phyloP scores from a whole-genome alignment of 2,329 filamentous ascomycete genomes.

The Sarocladiaceae sp. region DNA sequence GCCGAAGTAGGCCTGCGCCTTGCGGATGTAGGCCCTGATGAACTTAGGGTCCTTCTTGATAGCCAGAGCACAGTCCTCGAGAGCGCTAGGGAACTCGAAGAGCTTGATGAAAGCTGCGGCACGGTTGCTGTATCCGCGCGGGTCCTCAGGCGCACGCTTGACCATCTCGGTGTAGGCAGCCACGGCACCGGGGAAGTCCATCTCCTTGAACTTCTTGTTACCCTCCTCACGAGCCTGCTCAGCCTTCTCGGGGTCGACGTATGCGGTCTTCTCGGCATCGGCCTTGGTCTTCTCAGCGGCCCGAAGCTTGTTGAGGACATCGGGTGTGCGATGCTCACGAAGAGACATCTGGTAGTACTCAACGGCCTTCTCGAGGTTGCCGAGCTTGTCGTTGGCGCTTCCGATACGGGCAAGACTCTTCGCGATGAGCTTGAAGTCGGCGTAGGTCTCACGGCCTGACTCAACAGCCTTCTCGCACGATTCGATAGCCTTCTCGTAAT shows the following conservation, averaged over 20 bases:
- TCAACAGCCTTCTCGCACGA: constrained; percentile 83
- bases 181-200: constrained; percentile 91
- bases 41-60: constrained; percentile 90
- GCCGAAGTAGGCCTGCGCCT: constrained; percentile 90
- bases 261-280: constrained; percentile 70
- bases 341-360: constrained; percentile 90
- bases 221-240: constrained; percentile 94
- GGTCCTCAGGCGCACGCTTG: constrained; percentile 89
- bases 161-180: constrained; percentile 95
- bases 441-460: constrained; percentile 82
- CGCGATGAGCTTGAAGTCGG: constrained; percentile 97
- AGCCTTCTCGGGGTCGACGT: constrained; percentile 86
- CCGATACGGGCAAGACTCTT: constrained; percentile 98
- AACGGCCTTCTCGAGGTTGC: constrained; percentile 74
- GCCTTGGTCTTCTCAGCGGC: constrained; percentile 83
- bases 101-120: constrained; percentile 96
- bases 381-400: constrained; percentile 85
- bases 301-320: constrained; percentile 89
- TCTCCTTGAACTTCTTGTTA: constrained; percentile 95
- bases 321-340: constrained; percentile 93
- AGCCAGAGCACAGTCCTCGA: constrained; percentile 87
- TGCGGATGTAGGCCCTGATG: constrained; percentile 93
- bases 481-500: constrained; percentile 83
- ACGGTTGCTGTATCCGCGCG: constrained; percentile 94
- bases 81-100: constrained; percentile 88